Percentiles rank a stretch among this genome's conserved stretches.
phyloP scores from a whole-genome alignment of 768 basidiomycete genomes.

The Strobilomyces confusus region DNA sequence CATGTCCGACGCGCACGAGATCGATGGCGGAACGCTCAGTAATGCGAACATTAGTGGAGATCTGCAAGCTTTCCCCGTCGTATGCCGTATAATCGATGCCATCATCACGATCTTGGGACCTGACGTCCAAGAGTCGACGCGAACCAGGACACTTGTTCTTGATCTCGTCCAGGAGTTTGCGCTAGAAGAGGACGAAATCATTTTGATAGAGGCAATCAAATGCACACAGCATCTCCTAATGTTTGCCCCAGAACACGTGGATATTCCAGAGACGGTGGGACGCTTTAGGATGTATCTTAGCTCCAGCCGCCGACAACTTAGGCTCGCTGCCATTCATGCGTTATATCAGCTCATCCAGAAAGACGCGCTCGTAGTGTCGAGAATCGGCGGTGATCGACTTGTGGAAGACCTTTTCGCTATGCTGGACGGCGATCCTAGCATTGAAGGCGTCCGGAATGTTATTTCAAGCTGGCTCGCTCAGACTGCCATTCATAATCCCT shows the following conservation, averaged over 20 bases:
- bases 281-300: constrained; percentile 76
- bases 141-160: constrained; percentile 76
- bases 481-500: constrained; percentile 88
- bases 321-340: constrained; percentile 92
- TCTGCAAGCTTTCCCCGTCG: constrained; percentile 85
- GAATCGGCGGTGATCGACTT: constrained; percentile 87
- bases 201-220: constrained; percentile 90
- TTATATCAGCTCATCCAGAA: constrained; percentile 96
- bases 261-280: constrained; percentile 74
- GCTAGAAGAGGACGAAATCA: constrained; percentile 80
- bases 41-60: constrained; percentile 88
- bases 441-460: constrained; percentile 90
- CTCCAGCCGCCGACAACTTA: constrained; percentile 79
- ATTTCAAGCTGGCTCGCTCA: constrained; percentile 94
- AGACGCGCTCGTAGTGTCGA: constrained; percentile 88
- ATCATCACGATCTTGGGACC: constrained; percentile 93
- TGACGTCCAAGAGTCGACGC: constrained; percentile 84
- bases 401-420: constrained; percentile 95
- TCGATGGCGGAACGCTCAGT: constrained; percentile 80
- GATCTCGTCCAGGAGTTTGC: constrained; percentile 84
- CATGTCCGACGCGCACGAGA: constrained; percentile 84
- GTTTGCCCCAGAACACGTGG: constrained; percentile 83
- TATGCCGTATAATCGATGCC: constrained; percentile 90
- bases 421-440: constrained; percentile 90
- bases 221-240: constrained; percentile 97